Conservation (phyloP, 495 filamentous ascomycete genomes). For the Haplographium delicatum region DNA sequence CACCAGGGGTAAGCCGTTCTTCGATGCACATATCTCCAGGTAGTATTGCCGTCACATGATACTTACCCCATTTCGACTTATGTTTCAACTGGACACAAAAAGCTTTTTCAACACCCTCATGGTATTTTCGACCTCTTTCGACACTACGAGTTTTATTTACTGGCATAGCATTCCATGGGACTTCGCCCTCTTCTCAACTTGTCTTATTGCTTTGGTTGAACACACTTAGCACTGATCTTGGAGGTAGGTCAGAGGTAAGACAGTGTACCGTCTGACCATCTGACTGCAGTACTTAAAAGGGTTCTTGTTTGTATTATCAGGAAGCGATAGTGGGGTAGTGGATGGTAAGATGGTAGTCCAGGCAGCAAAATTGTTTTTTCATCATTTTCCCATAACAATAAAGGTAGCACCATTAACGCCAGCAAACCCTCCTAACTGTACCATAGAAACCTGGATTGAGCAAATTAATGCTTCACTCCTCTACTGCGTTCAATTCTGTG, state of each 20-base stretch:
- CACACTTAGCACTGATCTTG: constrained; percentile 20
- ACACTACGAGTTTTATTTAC: background rate
- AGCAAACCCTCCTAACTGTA: constrained; percentile 19
- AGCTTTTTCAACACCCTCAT: constrained; percentile 8
- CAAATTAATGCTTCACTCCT: constrained; percentile 31
- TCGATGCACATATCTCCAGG: constrained; percentile 29
- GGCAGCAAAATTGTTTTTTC: constrained; percentile 26
- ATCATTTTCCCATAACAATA: constrained; percentile 21
- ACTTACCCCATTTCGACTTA: constrained; percentile 14
- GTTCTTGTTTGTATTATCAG: constrained; percentile 28
- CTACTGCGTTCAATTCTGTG: constrained; percentile 45
- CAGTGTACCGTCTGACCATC: constrained; percentile 25
- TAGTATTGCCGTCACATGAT: constrained; percentile 21
- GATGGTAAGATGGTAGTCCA: constrained; percentile 26
- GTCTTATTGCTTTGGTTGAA: constrained; percentile 12
- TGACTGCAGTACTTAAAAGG: constrained; percentile 15
- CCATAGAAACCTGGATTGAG: constrained; percentile 23
- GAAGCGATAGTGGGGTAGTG: constrained; percentile 15
- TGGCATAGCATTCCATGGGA: constrained; percentile 1
- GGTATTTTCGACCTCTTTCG: constrained; percentile 15
- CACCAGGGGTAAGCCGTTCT: constrained; percentile 61
- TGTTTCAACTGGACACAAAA: background rate
- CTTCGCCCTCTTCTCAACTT: constrained; percentile 5
- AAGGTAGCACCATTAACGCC: constrained; percentile 27
- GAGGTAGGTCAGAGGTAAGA: constrained; percentile 73